These are phyloP conservation scores for Coemansia biformis DNA, from an alignment of 192 early-diverging fungal genomes.

Conservation along the genomic window DNA sequence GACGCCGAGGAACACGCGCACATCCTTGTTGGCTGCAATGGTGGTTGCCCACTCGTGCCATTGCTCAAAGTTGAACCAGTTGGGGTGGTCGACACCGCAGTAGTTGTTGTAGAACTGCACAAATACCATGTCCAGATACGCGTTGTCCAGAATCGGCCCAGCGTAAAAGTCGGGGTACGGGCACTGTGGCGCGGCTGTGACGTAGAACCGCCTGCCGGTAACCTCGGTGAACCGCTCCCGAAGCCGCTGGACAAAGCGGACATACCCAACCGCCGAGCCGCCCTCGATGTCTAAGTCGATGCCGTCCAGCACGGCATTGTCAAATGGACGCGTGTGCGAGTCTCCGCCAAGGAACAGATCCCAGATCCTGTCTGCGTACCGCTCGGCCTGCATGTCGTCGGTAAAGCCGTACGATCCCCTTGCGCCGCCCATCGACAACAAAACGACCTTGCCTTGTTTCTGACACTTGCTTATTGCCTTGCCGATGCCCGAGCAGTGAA, in stretches of 20 bases:
- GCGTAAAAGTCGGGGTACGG: constrained; percentile 65
- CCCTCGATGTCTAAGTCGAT: constrained; percentile 70
- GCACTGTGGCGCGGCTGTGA: constrained; percentile 70
- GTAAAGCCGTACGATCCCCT: constrained; percentile 59
- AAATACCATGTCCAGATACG: constrained; percentile 66
- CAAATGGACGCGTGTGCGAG: constrained; percentile 60
- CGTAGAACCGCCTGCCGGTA: constrained; percentile 50
- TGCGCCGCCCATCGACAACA: constrained; percentile 70
- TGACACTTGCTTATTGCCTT: constrained; percentile 68
- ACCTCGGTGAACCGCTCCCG: constrained; percentile 52
- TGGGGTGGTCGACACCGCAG: constrained; percentile 53
- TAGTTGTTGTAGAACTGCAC: constrained; percentile 84
- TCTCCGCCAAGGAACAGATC: constrained; percentile 70
- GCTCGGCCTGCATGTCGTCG: constrained; percentile 52
- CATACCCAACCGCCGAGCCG: constrained; percentile 54
- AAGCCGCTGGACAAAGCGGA: constrained; percentile 55
- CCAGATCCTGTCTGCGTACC: constrained; percentile 69
- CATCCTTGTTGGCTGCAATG: constrained; percentile 53
- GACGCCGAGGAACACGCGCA: constrained; percentile 61
- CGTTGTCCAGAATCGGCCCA: constrained; percentile 53
- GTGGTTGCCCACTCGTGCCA: constrained; percentile 67
- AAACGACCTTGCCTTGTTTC: constrained; percentile 61
- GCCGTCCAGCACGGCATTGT: constrained; percentile 64
- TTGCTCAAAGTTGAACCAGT: constrained; percentile 67
- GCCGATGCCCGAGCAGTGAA: constrained; percentile 65